Evolutionary conservation across 768 basidiomycete species (phyloP).

Genomic region (Tylopilus sp.): DNA sequence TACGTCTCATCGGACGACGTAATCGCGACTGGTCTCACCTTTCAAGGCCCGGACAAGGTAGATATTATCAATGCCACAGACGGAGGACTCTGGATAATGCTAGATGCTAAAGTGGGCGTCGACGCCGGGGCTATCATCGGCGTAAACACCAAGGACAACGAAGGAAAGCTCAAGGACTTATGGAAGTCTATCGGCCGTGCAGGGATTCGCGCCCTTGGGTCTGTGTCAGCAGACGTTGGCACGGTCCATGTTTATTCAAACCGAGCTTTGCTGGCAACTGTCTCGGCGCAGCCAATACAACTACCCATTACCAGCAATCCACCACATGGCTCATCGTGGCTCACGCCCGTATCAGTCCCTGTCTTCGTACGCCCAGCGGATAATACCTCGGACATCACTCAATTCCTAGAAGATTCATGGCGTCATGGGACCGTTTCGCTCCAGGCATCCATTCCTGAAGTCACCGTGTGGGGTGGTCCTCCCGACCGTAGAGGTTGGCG

Average conservation of each 20-base stretch:
- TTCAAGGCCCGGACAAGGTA: conserved; percentile 59
- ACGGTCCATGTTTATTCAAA: conserved; percentile 49
- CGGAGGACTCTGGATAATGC: conserved; percentile 56
- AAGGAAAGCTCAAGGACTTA: conserved; percentile 42
- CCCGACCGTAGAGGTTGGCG: conserved; percentile 46
- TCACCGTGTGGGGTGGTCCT: conserved; percentile 51
- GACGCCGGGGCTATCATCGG: conserved; percentile 63
- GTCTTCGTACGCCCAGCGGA: conserved; percentile 52
- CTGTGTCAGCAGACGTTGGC: conserved; percentile 53
- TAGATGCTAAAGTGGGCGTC: conserved; percentile 59
- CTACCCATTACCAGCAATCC: conserved; percentile 46
- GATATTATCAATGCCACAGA: conserved; percentile 62
- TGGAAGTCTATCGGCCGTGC: conserved; percentile 72
- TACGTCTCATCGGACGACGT: conserved; percentile 55
- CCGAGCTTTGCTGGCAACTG: conserved; percentile 39
- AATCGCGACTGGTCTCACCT: conserved; percentile 49
- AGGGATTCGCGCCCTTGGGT: conserved; percentile 55
- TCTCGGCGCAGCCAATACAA: conserved; percentile 49
- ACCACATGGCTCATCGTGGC: conserved; percentile 48
- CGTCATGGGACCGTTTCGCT: conserved; percentile 45
- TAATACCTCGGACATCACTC: conserved; percentile 44
- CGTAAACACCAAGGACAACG: conserved; percentile 43
- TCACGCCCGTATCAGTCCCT: conserved; percentile 50
- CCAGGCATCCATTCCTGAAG: conserved; percentile 39
- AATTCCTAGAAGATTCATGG: conserved; percentile 62